Evolutionary conservation across 139 green algal species (phyloP).

Genomic region (Chlamydomonas schloesseri): DNA sequence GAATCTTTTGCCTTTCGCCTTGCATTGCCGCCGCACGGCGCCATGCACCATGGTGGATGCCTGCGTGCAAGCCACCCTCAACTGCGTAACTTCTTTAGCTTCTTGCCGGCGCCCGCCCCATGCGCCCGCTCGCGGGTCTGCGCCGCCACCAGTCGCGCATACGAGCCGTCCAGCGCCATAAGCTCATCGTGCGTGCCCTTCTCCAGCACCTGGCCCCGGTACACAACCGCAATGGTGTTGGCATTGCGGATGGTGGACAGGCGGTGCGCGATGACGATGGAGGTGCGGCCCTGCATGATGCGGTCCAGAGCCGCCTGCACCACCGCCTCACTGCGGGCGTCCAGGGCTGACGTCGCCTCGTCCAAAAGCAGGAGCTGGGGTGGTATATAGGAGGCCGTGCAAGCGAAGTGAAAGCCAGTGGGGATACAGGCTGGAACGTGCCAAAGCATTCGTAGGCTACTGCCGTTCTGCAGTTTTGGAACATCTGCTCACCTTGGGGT

Average conservation of each 20-base stretch:
- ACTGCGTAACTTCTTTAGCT: no score
- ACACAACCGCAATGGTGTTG: slow-evolving; percentile 84
- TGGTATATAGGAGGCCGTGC: neutral
- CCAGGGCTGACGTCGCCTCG: slow-evolving; percentile 71
- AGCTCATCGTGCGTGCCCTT: slow-evolving; percentile 73
- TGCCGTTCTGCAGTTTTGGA: no score
- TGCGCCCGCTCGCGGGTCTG: slow-evolving; percentile 49
- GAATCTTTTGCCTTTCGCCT: no score
- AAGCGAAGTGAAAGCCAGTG: no score
- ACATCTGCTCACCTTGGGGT: slow-evolving; percentile 51
- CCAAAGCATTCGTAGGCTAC: no score
- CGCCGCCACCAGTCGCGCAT: slow-evolving; percentile 74
- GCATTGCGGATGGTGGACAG: slow-evolving; percentile 87
- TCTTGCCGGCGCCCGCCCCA: no score
- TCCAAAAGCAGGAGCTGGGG: slow-evolving; percentile 47
- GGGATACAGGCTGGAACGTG: no score
- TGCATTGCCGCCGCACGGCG: no score
- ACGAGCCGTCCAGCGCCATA: slow-evolving; percentile 68
- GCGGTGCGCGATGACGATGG: slow-evolving; percentile 90
- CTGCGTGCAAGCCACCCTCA: no score
- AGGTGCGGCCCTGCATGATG: slow-evolving; percentile 82
- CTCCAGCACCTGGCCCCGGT: slow-evolving; percentile 56
- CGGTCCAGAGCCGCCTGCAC: slow-evolving; percentile 76
- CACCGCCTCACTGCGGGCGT: slow-evolving; percentile 75
- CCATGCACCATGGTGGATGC: no score